Evolutionary conservation across 202 grass and related monocot species (phyloP), one percentile per base, ranked within the genome.

Genomic region (Setaria viridis): DNA sequence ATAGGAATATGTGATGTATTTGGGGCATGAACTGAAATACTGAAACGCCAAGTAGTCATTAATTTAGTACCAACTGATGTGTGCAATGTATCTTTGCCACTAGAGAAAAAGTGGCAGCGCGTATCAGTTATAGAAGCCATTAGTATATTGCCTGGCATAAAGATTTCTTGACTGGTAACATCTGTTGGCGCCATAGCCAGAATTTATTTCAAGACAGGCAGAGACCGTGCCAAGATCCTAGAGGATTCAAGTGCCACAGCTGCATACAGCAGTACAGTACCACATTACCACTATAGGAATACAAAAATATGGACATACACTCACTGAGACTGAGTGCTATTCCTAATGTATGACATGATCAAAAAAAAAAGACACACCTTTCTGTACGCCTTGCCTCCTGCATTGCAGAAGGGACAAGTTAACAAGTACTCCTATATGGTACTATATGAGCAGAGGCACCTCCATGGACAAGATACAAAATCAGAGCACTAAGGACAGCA

Each of bases 161-260:
- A 80, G 62, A 62, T 68, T 68, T 87, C 62, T 75, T 62, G 69
- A 56, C 34, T 75, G 69, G 60, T 59, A 43, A 45, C 72, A 70
- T 65, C 59, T 45, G 9, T 69, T 68, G 42, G 66, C 16, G 33
- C 57, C 48, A 80, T 39, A 41, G 63, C 12, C 32, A 7, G 11
- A 39, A 68, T 21, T 70, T 9, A 75, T 76, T 80, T 80, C 10
- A 80, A 55, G 59, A 87, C 68, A 11, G 9, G 32, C 39, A 62
- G 51, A 62, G n/a, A 69, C 73, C 73, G 59, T 74, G 33, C 39
- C 65, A 89, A 80, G 68, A 74, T 81, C 68, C 53, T 76, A 70
- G 19, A 6, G 5, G 51, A 68, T 85, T 80, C 19, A 33, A 33
- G 16, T 49, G 56, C 41, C 21, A 30, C 62, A 45, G 3, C 11